phyloP scores from a whole-genome alignment of 2,329 filamentous ascomycete species.

The Blumeria graminis region DNA sequence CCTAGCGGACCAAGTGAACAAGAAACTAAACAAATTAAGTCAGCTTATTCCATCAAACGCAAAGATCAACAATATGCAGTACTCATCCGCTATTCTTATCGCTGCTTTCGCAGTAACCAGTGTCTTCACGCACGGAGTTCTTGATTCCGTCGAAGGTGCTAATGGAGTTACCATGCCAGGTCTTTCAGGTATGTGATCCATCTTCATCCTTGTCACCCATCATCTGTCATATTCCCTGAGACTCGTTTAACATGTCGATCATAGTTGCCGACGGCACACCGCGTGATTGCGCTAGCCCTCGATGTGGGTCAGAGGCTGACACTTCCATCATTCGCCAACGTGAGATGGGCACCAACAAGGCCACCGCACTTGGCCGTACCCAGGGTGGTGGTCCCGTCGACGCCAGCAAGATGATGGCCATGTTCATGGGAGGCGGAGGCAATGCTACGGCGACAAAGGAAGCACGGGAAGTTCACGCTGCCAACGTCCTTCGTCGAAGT shows the following conservation, averaged over 20 bases:
- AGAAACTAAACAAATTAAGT: no score
- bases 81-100: slow-evolving; percentile 21
- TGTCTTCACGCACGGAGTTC: slow-evolving; percentile 31
- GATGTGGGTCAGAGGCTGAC: slow-evolving; percentile 39
- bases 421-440: slow-evolving; percentile 30
- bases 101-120: slow-evolving; percentile 21
- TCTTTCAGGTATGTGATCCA: slow-evolving; percentile 22
- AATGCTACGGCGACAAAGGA: slow-evolving; percentile 20
- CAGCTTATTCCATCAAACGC: no score
- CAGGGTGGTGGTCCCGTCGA: slow-evolving; percentile 33
- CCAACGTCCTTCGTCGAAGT: slow-evolving; percentile 26
- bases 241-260: background rate
- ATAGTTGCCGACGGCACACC: slow-evolving; percentile 38
- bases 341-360: slow-evolving; percentile 29
- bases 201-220: slow-evolving; percentile 2
- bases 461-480: slow-evolving; percentile 52
- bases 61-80: slow-evolving; percentile 20
- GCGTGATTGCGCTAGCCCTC: slow-evolving; percentile 36
- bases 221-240: background rate
- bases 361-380: slow-evolving; percentile 38
- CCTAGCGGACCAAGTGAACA: no score
- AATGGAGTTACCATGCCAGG: slow-evolving; percentile 39
- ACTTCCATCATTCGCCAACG: slow-evolving; percentile 42
- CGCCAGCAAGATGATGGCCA: slow-evolving; percentile 28
- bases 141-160: slow-evolving; percentile 30